These are phyloP conservation scores for Cyclotella distinguenda DNA, from an alignment of 108 stramenopile genomes.

Conservation along the genomic window DNA sequence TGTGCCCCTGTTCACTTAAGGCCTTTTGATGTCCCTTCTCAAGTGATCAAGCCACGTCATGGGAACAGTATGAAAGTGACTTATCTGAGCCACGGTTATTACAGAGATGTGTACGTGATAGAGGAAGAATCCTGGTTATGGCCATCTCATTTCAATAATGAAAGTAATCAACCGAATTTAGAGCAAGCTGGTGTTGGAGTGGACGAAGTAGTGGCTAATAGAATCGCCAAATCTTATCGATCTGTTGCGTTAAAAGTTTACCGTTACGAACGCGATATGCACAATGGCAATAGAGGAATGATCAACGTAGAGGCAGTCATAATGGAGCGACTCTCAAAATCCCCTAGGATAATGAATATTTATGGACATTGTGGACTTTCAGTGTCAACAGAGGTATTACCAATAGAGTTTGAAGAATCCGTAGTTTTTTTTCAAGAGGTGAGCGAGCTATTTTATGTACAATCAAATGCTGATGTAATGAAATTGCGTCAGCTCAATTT, in stretches of 20 bases:
- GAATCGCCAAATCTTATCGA: constrained; percentile 28
- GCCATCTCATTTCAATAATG: constrained; percentile 25
- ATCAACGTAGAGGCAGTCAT: constrained; percentile 63
- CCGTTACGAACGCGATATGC: constrained; percentile 38
- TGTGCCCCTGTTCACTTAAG: no score
- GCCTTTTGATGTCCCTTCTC: constrained; percentile 39
- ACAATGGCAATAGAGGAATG: constrained; percentile 15
- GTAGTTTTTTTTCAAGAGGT: constrained; percentile 33
- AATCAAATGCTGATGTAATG: no score
- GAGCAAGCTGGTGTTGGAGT: constrained; percentile 19
- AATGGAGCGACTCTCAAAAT: constrained; percentile 64
- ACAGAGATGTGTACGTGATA: constrained; percentile 63
- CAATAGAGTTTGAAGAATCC: constrained; percentile 62
- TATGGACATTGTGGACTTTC: constrained; percentile 70
- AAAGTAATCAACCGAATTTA: neutral
- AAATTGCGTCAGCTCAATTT: no score
- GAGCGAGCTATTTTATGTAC: no score
- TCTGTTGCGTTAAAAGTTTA: constrained; percentile 50
- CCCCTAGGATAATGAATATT: constrained; percentile 65
- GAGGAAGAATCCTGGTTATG: constrained; percentile 38
- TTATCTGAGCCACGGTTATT: constrained; percentile 64
- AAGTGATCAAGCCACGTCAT: constrained; percentile 13
- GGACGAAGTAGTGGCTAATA: constrained; percentile 16
- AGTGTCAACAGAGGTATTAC: constrained; percentile 58
- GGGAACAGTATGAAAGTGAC: constrained; percentile 38